Conservation (phyloP, 2,329 filamentous ascomycete species). For the Grosmannia huntii region DNA sequence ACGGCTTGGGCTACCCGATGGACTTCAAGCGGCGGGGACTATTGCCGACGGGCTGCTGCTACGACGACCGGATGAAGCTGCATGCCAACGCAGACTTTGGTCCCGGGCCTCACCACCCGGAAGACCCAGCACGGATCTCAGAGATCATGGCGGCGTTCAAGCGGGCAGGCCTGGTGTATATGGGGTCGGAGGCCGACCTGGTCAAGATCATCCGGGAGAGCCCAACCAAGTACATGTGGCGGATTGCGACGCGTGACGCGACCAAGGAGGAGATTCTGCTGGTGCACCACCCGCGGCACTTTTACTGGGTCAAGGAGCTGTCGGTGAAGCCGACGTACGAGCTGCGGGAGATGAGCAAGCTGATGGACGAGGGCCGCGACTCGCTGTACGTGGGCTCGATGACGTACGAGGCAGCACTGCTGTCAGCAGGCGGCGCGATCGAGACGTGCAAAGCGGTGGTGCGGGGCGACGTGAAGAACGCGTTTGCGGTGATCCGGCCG, state of each 20-base stretch:
- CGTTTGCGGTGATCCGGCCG: constrained; percentile 87
- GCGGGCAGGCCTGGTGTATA: constrained; percentile 63
- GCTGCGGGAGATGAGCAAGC: constrained; percentile 52
- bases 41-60: constrained; percentile 66
- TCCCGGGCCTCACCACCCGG: constrained; percentile 71
- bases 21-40: constrained; percentile 31
- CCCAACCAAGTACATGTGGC: constrained; percentile 53
- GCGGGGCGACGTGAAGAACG: constrained; percentile 74
- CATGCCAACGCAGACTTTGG: constrained; percentile 76
- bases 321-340: constrained; percentile 44
- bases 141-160: constrained; percentile 87
- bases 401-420: constrained; percentile 65
- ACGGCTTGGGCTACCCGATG: constrained; percentile 20
- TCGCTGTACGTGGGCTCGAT: constrained; percentile 75
- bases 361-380: constrained; percentile 51
- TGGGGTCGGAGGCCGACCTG: constrained; percentile 42
- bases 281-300: constrained; percentile 68
- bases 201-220: constrained; percentile 35
- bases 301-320: constrained; percentile 57
- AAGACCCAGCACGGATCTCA: constrained; percentile 85
- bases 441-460: constrained; percentile 93
- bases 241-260: constrained; percentile 68
- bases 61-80: constrained; percentile 91
- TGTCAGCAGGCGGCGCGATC: constrained; percentile 87
- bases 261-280: constrained; percentile 67